Conservation (phyloP, 2,329 filamentous ascomycete species). For the Pyricularia pennisetigena region DNA sequence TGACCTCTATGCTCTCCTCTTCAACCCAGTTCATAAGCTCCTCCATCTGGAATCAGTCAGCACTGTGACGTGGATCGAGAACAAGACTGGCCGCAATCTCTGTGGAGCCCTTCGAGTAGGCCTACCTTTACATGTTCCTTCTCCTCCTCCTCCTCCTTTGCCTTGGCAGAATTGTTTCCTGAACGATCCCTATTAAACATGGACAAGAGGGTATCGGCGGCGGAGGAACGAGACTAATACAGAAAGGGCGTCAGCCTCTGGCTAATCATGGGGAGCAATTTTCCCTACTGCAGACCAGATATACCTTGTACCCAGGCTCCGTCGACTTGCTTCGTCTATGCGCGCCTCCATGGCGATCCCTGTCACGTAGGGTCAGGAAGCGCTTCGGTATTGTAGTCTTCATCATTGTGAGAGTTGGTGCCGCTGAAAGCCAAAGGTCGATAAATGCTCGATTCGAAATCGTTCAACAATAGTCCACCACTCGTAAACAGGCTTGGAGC, state of each 20-base stretch:
- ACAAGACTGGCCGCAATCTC: neutral
- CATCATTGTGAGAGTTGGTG: constrained; percentile 17
- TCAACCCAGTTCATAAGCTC: constrained; percentile 28
- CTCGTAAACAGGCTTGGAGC: neutral
- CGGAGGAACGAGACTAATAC: neutral
- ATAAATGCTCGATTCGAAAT: neutral
- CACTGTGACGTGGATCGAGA: neutral
- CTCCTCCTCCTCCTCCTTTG: neutral
- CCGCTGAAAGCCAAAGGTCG: neutral
- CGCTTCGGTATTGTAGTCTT: constrained; percentile 47
- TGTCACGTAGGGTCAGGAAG: constrained; percentile 64
- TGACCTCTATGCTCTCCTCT: constrained; percentile 34
- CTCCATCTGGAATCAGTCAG: constrained; percentile 24
- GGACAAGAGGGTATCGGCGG: neutral
- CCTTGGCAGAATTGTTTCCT: neutral
- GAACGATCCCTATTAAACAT: constrained; percentile 1
- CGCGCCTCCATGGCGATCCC: constrained; percentile 28
- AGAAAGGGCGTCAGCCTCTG: neutral
- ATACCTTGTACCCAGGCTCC: constrained; percentile 43
- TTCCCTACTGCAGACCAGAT: neutral
- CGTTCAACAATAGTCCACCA: neutral
- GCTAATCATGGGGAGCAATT: neutral
- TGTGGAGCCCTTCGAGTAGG: neutral
- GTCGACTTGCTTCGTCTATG: constrained; percentile 46
- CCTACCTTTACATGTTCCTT: neutral